These are phyloP conservation scores for Boehmeria nivea DNA, from an alignment of 306 rosid genomes.

Conservation along the genomic window DNA sequence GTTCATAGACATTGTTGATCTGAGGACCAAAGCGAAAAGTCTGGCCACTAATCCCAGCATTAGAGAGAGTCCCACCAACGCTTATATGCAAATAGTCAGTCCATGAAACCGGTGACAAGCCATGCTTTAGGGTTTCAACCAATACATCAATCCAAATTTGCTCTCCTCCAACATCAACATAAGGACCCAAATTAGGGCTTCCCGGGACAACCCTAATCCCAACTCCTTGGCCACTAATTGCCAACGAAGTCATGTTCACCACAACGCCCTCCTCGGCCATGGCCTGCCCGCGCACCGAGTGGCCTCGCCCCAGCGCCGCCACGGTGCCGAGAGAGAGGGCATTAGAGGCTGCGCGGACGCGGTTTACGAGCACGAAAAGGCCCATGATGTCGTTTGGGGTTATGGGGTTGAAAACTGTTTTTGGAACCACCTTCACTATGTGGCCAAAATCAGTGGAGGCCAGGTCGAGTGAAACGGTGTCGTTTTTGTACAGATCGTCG, in stretches of 20 bases:
- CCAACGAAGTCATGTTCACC: conserved; percentile 58
- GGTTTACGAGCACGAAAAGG: conserved; percentile 38
- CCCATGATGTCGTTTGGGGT: conserved; percentile 34
- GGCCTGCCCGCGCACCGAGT: conserved; percentile 74
- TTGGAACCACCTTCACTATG: conserved; percentile 33
- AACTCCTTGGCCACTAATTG: background rate
- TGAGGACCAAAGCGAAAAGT: conserved; percentile 76
- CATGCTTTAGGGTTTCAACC: conserved; percentile 37
- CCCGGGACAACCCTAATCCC: conserved; percentile 33
- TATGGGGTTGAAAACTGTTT: conserved; percentile 43
- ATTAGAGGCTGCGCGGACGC: background rate
- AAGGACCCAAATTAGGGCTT: conserved; percentile 19
- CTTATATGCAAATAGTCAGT: conserved; percentile 67
- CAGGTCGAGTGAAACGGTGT: conserved; percentile 26
- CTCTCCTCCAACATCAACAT: conserved; percentile 77
- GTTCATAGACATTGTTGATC: conserved; percentile 57
- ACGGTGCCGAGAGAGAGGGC: too few relatives aligned
- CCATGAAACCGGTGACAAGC: conserved; percentile 69
- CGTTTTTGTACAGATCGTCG: conserved; percentile 30
- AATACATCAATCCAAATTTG: conserved; percentile 75
- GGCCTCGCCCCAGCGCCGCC: conserved; percentile 72
- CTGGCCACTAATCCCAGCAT: conserved; percentile 94
- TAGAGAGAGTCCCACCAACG: conserved; percentile 84
- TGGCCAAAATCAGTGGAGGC: conserved; percentile 72
- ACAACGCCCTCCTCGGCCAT: conserved; percentile 63